phyloP scores from a whole-genome alignment of 768 basidiomycete species.

The Leccinum disarticulatum region DNA sequence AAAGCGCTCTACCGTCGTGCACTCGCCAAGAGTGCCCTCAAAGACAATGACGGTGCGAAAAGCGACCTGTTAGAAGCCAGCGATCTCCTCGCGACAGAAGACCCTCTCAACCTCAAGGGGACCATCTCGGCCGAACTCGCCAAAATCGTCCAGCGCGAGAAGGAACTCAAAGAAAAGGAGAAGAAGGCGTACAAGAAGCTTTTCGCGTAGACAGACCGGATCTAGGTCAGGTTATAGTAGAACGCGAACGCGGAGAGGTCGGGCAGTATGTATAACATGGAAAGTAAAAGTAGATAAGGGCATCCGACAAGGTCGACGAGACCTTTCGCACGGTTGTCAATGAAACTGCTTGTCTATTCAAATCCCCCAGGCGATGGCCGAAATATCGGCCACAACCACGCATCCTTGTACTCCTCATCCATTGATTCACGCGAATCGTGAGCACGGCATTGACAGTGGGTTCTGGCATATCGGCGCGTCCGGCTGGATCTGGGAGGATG shows the following conservation, averaged over 20 bases:
- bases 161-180: slow-evolving; percentile 74
- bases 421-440: too few relatives aligned
- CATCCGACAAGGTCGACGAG: too few relatives aligned
- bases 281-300: too few relatives aligned
- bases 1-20: slow-evolving; percentile 93
- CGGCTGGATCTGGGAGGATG: too few relatives aligned
- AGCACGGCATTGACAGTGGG: too few relatives aligned
- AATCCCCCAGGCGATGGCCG: too few relatives aligned
- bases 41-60: slow-evolving; percentile 79
- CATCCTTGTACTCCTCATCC: too few relatives aligned
- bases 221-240: background rate
- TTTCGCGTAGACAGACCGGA: slow-evolving; percentile 53
- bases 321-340: too few relatives aligned
- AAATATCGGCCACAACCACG: too few relatives aligned
- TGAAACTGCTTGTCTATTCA: too few relatives aligned
- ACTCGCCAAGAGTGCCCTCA: slow-evolving; percentile 60
- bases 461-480: too few relatives aligned
- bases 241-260: background rate
- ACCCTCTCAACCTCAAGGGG: slow-evolving; percentile 31
- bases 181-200: slow-evolving; percentile 88
- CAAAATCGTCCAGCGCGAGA: slow-evolving; percentile 68
- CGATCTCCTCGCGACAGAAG: slow-evolving; percentile 71
- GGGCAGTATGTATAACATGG: too few relatives aligned
- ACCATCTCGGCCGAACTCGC: slow-evolving; percentile 69
- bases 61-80: slow-evolving; percentile 72